Evolutionary conservation across 2,329 filamentous ascomycete genomes (phyloP).

Genomic region (Chaetothyriales sp.): DNA sequence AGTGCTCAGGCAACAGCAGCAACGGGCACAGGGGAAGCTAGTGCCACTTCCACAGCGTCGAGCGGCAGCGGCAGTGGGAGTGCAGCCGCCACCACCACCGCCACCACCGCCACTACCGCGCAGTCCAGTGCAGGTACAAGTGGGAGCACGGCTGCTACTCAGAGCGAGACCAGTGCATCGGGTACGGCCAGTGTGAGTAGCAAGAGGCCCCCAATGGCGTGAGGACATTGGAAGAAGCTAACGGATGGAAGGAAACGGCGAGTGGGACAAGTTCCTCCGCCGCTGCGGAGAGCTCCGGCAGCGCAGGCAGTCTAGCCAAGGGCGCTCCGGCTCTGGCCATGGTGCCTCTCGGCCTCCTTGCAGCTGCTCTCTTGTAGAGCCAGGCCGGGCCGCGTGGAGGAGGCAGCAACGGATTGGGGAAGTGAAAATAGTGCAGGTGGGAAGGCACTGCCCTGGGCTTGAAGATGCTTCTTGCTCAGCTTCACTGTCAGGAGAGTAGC

Average conservation of each 20-base stretch:
- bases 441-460: no score
- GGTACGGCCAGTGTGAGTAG: neutral
- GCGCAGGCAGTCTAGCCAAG: neutral
- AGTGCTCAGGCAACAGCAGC: constrained; percentile 18
- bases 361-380: neutral
- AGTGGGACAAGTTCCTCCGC: neutral
- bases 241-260: neutral
- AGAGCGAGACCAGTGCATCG: neutral
- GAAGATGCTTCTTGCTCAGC: no score
- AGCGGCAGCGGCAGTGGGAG: neutral
- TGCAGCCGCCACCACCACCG: no score
- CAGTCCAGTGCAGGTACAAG: no score
- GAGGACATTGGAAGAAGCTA: neutral
- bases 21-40: neutral
- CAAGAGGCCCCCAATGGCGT: neutral
- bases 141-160: no score
- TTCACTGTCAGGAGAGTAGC: no score
- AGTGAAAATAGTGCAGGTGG: neutral
- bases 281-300: neutral
- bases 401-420: neutral
- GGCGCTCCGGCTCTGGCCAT: neutral
- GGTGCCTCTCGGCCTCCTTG: neutral
- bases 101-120: no score
- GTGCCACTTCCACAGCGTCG: neutral
- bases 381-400: neutral